These are phyloP conservation scores for Solanum corneliomulleri DNA, from an alignment of 257 asterid genomes.

Conservation along the genomic window DNA sequence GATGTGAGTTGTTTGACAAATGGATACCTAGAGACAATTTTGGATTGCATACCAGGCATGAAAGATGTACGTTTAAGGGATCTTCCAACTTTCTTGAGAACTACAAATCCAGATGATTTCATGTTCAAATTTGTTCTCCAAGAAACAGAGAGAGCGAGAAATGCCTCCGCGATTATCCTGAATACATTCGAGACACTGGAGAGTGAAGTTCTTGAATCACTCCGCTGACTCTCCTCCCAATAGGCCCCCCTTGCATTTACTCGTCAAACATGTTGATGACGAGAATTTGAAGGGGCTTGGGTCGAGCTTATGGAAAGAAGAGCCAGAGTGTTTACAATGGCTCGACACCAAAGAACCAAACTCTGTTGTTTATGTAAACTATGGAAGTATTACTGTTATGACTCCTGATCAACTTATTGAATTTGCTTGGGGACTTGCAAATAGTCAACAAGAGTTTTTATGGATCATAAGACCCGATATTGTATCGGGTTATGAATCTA, in stretches of 20 bases:
- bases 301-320: slow-evolving; percentile 2
- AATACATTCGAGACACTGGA: slow-evolving; percentile 4
- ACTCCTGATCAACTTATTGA: not conserved
- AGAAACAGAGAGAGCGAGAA: not conserved
- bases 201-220: not conserved
- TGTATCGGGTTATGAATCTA: not conserved
- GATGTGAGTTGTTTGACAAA: not conserved
- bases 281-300: not conserved
- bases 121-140: not conserved
- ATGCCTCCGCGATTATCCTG: not conserved
- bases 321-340: not conserved
- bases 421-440: not conserved
- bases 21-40: not conserved
- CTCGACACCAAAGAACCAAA: not conserved
- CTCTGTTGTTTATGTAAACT: not conserved
- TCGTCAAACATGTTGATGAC: not conserved
- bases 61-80: not conserved
- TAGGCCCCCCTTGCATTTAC: slow-evolving; percentile 6
- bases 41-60: slow-evolving; percentile 4
- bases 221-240: not conserved
- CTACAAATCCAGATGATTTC: not conserved
- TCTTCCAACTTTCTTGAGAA: slow-evolving; percentile 1
- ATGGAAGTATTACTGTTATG: not conserved
- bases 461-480: not conserved
- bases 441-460: not conserved